Base-by-base conservation (phyloP, 306 rosid genomes). In the Neltuma alba region DNA sequence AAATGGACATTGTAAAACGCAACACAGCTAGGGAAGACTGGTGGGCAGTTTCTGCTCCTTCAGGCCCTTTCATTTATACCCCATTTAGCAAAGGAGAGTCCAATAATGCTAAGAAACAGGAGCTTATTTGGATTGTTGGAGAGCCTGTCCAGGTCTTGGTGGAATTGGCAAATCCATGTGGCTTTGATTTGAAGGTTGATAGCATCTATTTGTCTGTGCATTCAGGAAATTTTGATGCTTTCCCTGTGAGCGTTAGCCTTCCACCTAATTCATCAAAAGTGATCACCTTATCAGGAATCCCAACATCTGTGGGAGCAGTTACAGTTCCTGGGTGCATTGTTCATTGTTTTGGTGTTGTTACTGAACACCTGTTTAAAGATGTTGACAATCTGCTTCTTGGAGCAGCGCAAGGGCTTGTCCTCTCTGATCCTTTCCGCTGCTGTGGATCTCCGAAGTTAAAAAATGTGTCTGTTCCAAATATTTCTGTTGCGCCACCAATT, bases 351-450 rank as follows among this genome's bases (percentile, higher is more conserved):
- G 98, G 99, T 87, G 99, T 93, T 55, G 90, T 96, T 75, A 96
- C 99, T 37, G 98, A 96, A 72, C 99, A 96, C 85, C 86, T 93
- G 76, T 96, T 96, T 75, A 93, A 82, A 86, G 99, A 96, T 87
- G 99, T 96, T 83, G 98, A 96, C 87, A 91, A 91, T 89, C 89
- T 96, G 81, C 97, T 96, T 62, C 93, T 90, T 78, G 99, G 98
- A 84, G 98, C 95, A 28, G 80, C 88, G 21, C 97, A 96, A 93
- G 98, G 99, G 76, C 98, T 96, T 30, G 98, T 96, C 67, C 94
- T 93, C 80, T 96, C 99, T 84, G 98, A 96, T 74, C 98, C 99
- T 70, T 96, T 96, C 75, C 88, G 99, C 74, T 88, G 96, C 75
- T 96, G 98, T 85, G 99, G 99, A 33, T 93, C 99, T 80, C 92